phyloP scores from a whole-genome alignment of 768 basidiomycete genomes.

The Russula earlei region DNA sequence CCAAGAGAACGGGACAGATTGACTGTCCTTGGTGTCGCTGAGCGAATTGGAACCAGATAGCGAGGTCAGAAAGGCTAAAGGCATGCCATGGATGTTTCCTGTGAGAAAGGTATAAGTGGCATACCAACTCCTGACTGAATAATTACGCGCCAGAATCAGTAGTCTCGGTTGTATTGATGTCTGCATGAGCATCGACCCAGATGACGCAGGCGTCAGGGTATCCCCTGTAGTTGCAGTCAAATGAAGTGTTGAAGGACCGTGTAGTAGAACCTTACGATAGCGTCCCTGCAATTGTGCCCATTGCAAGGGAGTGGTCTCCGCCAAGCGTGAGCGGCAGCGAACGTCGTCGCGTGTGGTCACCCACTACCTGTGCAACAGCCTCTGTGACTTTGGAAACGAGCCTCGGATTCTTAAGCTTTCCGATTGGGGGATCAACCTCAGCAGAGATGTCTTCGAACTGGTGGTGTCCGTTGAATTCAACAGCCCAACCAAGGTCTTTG shows the following conservation, averaged over 20 bases:
- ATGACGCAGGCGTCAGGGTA: slow-evolving; percentile 80
- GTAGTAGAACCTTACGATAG: slow-evolving; percentile 41
- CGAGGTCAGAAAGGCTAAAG: slow-evolving; percentile 82
- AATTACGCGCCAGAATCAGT: slow-evolving; percentile 55
- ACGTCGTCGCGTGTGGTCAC: slow-evolving; percentile 64
- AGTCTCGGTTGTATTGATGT: slow-evolving; percentile 85
- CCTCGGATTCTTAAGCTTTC: slow-evolving; percentile 83
- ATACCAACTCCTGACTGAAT: background rate
- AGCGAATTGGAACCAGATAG: slow-evolving; percentile 11
- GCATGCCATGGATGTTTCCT: slow-evolving; percentile 99
- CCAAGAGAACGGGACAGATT: slow-evolving; percentile 37
- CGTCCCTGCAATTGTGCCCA: slow-evolving; percentile 93
- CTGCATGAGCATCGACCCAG: slow-evolving; percentile 97
- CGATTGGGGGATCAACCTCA: slow-evolving; percentile 67
- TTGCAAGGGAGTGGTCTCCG: slow-evolving; percentile 91
- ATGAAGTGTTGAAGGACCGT: slow-evolving; percentile 4
- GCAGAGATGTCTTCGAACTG: slow-evolving; percentile 70
- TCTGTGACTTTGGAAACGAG: slow-evolving; percentile 77
- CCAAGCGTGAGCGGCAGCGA: slow-evolving; percentile 85
- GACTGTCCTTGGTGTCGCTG: background rate
- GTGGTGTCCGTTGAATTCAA: slow-evolving; percentile 84
- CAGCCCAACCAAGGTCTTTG: slow-evolving; percentile 73
- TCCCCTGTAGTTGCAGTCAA: slow-evolving; percentile 32
- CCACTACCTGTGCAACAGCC: slow-evolving; percentile 71
- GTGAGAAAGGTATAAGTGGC: background rate